Evolutionary conservation across 1,284 basidiomycete genomes (phyloP), one percentile per base, ranked within the genome.

Genomic region (Ceratobasidium sp.): DNA sequence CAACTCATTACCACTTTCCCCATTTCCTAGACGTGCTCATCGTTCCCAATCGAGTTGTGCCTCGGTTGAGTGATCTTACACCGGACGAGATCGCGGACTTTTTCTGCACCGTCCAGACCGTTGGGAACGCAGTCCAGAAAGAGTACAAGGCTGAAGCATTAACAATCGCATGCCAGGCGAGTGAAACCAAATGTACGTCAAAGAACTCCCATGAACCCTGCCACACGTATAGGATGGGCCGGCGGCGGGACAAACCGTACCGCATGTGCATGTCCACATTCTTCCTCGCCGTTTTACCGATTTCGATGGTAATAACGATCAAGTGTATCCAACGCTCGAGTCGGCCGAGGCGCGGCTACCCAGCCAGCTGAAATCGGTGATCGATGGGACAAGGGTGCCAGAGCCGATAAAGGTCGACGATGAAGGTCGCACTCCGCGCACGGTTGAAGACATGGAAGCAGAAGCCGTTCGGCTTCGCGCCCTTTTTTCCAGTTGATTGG

Each of bases 181-280:
- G 79, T 72, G 8, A 49, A 13, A 8, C 54, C 5, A 17, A 13
- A 8, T 15, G 7, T 13, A 34, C 49, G 57, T 45, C 40, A 34
- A 52, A 29, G 22, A 20, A 27, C 27, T 38, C 45, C 50, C 31
- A 54, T 38, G 20, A 32, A 53, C 4, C n/a, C 17, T 40, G 7
- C 1, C n/a, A 4, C 10, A 32, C 25, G n/a, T 56, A n/a, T 74
- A 96, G 92, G 94, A 96, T 76, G 94, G 94, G 5, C 85, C 83
- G 68, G 89, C 89, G 6, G 92, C 93, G 0, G 90, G 94, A 0
- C 94, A 97, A 80, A 88, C 87, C 3, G 87, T 96, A 15, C 89
- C 93, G 0, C 94, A 96, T 75, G 92, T 96, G 25, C 94, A 97
- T 77, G 90, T 96, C 73, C 94, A 96, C 76, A 80, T 96, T 32